A percentile compares a stretch with the other conserved stretches of the same genome.
Conservation (phyloP, 2,329 filamentous ascomycete species). For the Amylocarpus encephaloides region DNA sequence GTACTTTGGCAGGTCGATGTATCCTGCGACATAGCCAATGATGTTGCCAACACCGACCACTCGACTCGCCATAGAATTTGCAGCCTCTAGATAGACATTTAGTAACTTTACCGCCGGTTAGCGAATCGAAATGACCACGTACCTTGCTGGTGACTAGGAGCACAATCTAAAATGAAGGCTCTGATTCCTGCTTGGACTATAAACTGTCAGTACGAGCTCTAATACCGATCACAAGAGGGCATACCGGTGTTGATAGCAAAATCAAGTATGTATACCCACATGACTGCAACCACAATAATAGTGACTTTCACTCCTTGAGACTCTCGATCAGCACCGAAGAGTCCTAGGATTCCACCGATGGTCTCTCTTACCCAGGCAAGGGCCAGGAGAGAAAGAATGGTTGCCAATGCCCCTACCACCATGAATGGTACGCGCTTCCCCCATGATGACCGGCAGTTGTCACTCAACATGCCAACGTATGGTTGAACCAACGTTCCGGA, state of each 20-base stretch:
- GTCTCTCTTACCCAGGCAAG: constrained; percentile 71
- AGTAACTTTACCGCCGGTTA: not conserved
- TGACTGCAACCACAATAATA: constrained; percentile 72
- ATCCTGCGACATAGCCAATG: constrained; percentile 80
- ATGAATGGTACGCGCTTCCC: constrained; percentile 80
- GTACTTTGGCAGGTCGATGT: constrained; percentile 67
- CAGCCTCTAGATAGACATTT: constrained; percentile 39
- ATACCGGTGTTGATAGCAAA: constrained; percentile 88
- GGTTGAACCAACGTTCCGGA: constrained; percentile 76
- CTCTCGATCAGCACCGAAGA: constrained; percentile 66
- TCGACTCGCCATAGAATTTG: constrained; percentile 90
- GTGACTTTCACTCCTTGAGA: constrained; percentile 57
- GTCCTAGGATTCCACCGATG: constrained; percentile 56
- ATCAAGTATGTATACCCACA: constrained; percentile 85
- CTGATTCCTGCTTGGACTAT: constrained; percentile 82
- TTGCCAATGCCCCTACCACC: constrained; percentile 61
- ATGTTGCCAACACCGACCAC: constrained; percentile 87
- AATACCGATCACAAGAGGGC: constrained; percentile 21
- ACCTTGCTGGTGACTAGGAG: constrained; percentile 81
- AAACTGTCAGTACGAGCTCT: constrained; percentile 8
- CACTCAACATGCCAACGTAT: constrained; percentile 75
- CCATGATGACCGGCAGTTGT: constrained; percentile 68
- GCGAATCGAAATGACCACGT: constrained; percentile 6
- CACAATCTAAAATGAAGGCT: constrained; percentile 89
- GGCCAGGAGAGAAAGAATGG: constrained; percentile 59